A percentile compares a stretch with the other conserved stretches of the same genome.
phyloP scores from a whole-genome alignment of 148 eudicot genomes.

The Rhododendron molle region DNA sequence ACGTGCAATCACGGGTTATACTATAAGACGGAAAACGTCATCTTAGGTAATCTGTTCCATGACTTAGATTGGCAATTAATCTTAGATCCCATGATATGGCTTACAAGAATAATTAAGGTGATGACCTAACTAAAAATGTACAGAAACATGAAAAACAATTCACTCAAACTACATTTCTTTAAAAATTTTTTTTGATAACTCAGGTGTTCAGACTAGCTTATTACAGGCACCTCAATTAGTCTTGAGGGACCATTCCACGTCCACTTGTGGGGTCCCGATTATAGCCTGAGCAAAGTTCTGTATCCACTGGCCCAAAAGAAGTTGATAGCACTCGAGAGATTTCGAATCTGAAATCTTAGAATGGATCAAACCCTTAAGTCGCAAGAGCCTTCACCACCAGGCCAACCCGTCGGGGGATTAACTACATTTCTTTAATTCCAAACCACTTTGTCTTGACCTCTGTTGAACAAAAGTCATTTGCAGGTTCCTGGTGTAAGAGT shows the following conservation, averaged over 20 bases:
- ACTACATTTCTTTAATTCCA: constrained; percentile 1
- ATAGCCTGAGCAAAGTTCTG: background rate
- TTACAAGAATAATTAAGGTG: constrained; percentile 3
- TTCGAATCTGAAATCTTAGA: no score
- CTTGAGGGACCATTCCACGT: no score
- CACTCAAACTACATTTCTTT: constrained; percentile 15
- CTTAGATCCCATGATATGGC: background rate
- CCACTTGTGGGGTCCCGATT: no score
- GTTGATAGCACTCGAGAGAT: background rate
- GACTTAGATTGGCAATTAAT: constrained; percentile 2
- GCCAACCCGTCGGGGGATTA: background rate
- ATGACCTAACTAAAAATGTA: constrained; percentile 8
- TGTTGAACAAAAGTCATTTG: constrained; percentile 12
- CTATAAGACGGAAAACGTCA: constrained; percentile 6
- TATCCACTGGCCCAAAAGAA: no score
- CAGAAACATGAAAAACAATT: constrained; percentile 10
- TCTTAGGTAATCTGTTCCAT: constrained; percentile 28
- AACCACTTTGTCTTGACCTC: constrained; percentile 20
- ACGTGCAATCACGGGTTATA: constrained; percentile 15
- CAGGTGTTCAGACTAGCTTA: no score
- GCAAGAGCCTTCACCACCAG: background rate
- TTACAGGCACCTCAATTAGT: background rate
- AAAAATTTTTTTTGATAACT: background rate
- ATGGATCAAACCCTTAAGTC: background rate
- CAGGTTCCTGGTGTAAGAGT: background rate